Percentiles rank a stretch among this genome's conserved stretches.
These are phyloP conservation scores for Xylaria acuta DNA, from an alignment of 495 filamentous ascomycete genomes.

Conservation along the genomic window DNA sequence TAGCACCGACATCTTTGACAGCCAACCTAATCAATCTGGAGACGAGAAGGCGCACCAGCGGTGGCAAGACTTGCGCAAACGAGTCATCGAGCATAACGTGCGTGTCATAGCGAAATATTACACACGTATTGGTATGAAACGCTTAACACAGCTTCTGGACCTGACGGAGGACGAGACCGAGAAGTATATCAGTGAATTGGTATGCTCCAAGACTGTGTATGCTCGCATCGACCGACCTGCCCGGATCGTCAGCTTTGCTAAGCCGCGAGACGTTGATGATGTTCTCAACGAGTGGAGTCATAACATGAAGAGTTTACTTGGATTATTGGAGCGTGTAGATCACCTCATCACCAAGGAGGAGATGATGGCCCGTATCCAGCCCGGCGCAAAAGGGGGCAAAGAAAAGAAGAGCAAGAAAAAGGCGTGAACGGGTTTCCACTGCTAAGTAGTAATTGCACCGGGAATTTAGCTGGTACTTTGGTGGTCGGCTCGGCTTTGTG, in stretches of 20 bases:
- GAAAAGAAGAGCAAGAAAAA: constrained; percentile 45
- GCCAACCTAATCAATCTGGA: constrained; percentile 60
- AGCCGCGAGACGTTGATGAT: constrained; percentile 94
- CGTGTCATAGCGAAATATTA: constrained; percentile 98
- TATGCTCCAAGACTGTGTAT: constrained; percentile 95
- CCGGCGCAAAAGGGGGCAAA: constrained; percentile 50
- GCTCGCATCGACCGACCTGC: constrained; percentile 97
- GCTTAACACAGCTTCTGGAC: constrained; percentile 87
- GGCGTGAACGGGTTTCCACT: constrained; percentile 29
- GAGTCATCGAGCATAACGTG: constrained; percentile 99
- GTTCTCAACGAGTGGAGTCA: constrained; percentile 98
- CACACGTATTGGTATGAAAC: constrained; percentile 90
- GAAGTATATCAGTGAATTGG: constrained; percentile 93
- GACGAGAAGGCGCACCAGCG: constrained; percentile 80
- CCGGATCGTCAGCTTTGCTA: constrained; percentile 87
- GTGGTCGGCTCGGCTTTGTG: constrained; percentile 27
- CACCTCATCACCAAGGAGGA: constrained; percentile 99
- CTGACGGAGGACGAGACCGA: constrained; percentile 94
- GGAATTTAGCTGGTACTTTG: constrained; percentile 27
- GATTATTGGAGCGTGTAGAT: constrained; percentile 90
- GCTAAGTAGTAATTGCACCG: constrained; percentile 23
- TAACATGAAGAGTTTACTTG: constrained; percentile 97
- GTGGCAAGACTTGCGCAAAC: constrained; percentile 94
- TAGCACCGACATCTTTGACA: constrained; percentile 86
- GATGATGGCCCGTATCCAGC: constrained; percentile 98